phyloP scores from a whole-genome alignment of 192 early-diverging fungal species.

The Phlyctochytrium planicorne region DNA sequence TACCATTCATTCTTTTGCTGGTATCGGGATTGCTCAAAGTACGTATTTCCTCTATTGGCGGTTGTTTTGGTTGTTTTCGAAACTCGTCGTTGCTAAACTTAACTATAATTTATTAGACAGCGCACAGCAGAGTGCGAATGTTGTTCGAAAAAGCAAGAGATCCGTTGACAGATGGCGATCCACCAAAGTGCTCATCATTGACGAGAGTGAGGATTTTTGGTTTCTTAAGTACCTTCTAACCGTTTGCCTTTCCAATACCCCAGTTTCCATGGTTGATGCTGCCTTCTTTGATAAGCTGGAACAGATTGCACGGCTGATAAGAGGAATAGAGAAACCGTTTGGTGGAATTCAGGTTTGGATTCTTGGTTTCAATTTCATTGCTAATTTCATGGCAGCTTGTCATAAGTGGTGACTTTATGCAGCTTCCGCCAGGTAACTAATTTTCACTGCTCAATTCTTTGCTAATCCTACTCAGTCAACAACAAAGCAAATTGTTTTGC shows the following conservation, averaged over 20 bases:
- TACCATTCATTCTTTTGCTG: conserved; percentile 63
- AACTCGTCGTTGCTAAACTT: conserved; percentile 2
- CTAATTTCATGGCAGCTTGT: conserved; percentile 24
- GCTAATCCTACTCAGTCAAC: conserved; percentile 33
- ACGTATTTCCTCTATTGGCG: too few species aligned
- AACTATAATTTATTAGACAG: not conserved
- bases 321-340: conserved; percentile 32
- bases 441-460: not conserved
- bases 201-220: conserved; percentile 35
- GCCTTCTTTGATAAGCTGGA: conserved; percentile 50
- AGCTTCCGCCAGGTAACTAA: conserved; percentile 49
- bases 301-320: conserved; percentile 28
- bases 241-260: not conserved
- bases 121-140: conserved; percentile 4
- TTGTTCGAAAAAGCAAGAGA: conserved; percentile 11
- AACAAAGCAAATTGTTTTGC: conserved; percentile 18
- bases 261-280: conserved; percentile 53
- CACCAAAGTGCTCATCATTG: conserved; percentile 46
- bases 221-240: too few species aligned
- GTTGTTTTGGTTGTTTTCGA: too few species aligned
- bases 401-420: conserved; percentile 53
- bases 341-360: conserved; percentile 60
- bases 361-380: conserved; percentile 9
- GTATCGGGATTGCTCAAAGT: conserved; percentile 39
- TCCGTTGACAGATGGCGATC: conserved; percentile 28